Conservation (phyloP, 202 grass and related monocot genomes). For the Elaeis oleifera region DNA sequence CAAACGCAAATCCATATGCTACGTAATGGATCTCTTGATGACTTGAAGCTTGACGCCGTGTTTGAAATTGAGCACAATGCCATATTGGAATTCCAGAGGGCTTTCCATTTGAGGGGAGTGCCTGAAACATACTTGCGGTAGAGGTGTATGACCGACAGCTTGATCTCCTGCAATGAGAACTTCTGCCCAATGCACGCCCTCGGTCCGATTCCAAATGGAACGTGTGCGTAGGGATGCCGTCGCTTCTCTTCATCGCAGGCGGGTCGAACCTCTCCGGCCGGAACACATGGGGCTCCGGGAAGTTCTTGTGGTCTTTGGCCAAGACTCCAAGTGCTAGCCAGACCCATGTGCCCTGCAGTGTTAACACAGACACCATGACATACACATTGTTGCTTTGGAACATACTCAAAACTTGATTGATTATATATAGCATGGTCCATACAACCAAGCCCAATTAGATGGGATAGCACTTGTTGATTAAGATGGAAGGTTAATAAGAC, state of each 20-base stretch:
- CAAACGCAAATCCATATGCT: no score
- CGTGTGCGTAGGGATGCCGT: slow-evolving; percentile 67
- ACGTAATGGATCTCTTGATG: slow-evolving; percentile 13
- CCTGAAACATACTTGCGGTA: slow-evolving; percentile 56
- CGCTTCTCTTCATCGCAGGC: slow-evolving; percentile 47
- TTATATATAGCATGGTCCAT: no score
- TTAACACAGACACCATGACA: no score
- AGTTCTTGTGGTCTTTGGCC: slow-evolving; percentile 49
- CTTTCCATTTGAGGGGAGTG: slow-evolving; percentile 60
- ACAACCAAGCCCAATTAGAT: no score
- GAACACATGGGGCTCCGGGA: slow-evolving; percentile 53
- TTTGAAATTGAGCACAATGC: slow-evolving; percentile 60
- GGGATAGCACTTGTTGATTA: no score
- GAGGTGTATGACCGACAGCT: slow-evolving; percentile 60
- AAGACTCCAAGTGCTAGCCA: slow-evolving; percentile 76
- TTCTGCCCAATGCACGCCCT: slow-evolving; percentile 72
- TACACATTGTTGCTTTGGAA: no score
- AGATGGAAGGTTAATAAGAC: no score
- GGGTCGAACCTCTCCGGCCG: slow-evolving; percentile 60
- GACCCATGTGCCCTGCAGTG: slow-evolving; percentile 42
- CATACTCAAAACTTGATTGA: no score
- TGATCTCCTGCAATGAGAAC: slow-evolving; percentile 89
- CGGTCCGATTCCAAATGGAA: slow-evolving; percentile 78
- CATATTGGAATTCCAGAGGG: slow-evolving; percentile 58
- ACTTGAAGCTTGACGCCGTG: slow-evolving; percentile 49